Base-by-base conservation (phyloP, 805 yeast genomes). In the Hanseniaspora singularis region DNA sequence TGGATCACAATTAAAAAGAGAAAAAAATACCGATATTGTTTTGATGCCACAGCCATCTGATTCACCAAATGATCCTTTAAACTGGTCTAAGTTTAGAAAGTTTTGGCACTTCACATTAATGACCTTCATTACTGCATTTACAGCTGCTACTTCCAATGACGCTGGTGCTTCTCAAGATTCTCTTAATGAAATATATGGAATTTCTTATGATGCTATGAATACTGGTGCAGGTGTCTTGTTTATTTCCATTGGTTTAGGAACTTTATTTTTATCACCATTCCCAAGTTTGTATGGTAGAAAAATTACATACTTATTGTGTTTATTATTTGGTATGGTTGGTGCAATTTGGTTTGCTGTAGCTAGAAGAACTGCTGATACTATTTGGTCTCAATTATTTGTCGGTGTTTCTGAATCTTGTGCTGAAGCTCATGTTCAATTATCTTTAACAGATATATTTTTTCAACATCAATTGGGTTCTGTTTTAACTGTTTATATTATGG, bases 391-490 rank as follows among this genome's bases (percentile, higher is more conserved):
- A 61, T 61, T 81, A 40, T 81, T 82, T 60, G 84, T 80, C 16
- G 92, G 92, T n/a, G 77, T 80, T 19, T 70, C 81, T 36, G 94
- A 83, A 60, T 76, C 84, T 3, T 77, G 86, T 58, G 83, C 84
- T 14, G 84, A 78, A 57, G 81, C 84, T 24, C 79, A 75, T 50
- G 83, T 75, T 51, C 87, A 70, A 65, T 72, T 74, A 55, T 79
- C 77, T 37, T 69, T 72, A 54, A 73, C 86, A 2, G 94, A 85
- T 58, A 72, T 83, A 58, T 84, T 75, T 58, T 84, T 71, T 62
- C 81, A 77, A 52, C 94, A 84, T 59, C 87, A 83, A 57, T 67
- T 83, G 20, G 86, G 88, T 42, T 67, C 78, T 24, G 76, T 76
- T 12, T 69, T 85, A 60, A 83, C 92, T 0, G 67, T 77, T 14